Evolutionary conservation across 1,284 basidiomycete genomes (phyloP), one percentile per base, ranked within the genome.

Genomic region (Ceratobasidium sp.): DNA sequence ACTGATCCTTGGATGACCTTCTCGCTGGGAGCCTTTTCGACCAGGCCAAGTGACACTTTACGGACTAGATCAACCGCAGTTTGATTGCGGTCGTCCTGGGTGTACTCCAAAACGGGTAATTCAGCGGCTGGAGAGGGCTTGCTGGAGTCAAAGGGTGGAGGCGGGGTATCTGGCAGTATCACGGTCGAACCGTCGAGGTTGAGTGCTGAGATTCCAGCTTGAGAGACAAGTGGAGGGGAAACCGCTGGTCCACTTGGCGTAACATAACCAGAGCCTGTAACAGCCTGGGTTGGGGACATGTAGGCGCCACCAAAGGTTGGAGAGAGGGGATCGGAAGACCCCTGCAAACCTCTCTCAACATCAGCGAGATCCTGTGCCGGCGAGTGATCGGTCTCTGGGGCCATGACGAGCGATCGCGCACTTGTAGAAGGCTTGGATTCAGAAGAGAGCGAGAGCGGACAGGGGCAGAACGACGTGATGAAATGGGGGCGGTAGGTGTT

Each of bases 241-340:
- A 46, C 40, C 7, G 39, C 28, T 2, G 72, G 42, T 23, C 28
- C 49, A 6, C 49, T 61, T 61, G 51, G 60, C 15, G 44, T 60
- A 23, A 63, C 56, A 9, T 23, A 33, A 26, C 49, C 53, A 6
- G 18, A 9, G 20, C 39, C 61, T 4, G 23, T 4, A 15, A 53
- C n/a, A 42, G 51, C 61, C 42, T 76, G 72, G 20, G 44, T 49
- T 33, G 72, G 60, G 18, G 72, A 53, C 9, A 63, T n/a, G 23
- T 33, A 56, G 61, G 20, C 7, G 33, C 46, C 72, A 44, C 71
- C 72, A 66, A 76, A 76, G 28, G 46, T 66, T 3, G 72, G 72
- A n/a, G 72, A 76, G 13, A 76, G 61, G 33, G 72, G 72, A 46
- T 76, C 72, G 10, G 72, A 76, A 63, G 72, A 76, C 53, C 60